These are phyloP conservation scores for Stagonosporopsis chrysanthemi DNA, from an alignment of 2,329 filamentous ascomycete species.

Conservation along the genomic window DNA sequence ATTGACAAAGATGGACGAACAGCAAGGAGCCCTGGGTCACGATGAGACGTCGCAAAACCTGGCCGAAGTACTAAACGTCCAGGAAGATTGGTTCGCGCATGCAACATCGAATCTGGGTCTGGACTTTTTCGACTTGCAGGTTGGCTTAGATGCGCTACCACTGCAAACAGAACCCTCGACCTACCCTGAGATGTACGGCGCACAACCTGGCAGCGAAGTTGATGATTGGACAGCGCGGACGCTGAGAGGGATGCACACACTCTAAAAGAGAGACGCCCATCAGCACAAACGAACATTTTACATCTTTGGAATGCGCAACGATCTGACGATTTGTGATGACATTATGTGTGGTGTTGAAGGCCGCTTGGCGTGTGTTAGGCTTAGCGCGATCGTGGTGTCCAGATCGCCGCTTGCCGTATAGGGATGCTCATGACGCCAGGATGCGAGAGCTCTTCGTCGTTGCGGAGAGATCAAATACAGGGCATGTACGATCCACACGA, in stretches of 20 bases:
- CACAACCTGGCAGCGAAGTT: conserved; percentile 18
- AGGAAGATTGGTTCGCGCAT: conserved; percentile 33
- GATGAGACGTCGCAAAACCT: conserved; percentile 19
- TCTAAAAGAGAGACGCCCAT: conserved; percentile 10
- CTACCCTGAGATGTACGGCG: conserved; percentile 18
- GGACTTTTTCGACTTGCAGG: conserved; percentile 28
- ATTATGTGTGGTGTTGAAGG: conserved; percentile 11
- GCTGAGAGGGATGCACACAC: conserved; percentile 26
- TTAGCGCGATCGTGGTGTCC: conserved; percentile 24
- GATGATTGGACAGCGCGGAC: conserved; percentile 34
- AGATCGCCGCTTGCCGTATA: conserved; percentile 33
- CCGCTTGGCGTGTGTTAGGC: conserved; percentile 1
- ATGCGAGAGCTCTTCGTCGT: conserved; percentile 26
- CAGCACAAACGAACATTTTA: not conserved
- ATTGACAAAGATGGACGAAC: conserved; percentile 10
- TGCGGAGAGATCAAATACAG: conserved; percentile 19
- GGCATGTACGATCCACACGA: not conserved
- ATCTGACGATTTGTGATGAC: conserved; percentile 13
- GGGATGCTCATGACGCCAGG: conserved; percentile 43
- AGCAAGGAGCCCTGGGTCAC: conserved; percentile 4
- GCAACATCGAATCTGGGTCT: conserved; percentile 30
- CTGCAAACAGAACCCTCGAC: conserved; percentile 15
- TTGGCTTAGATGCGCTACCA: conserved; percentile 3
- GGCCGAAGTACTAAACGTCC: conserved; percentile 24
- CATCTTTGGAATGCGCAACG: conserved; percentile 2